Conservation (phyloP, 179 eudicot species). For the Silene noctiflora region DNA sequence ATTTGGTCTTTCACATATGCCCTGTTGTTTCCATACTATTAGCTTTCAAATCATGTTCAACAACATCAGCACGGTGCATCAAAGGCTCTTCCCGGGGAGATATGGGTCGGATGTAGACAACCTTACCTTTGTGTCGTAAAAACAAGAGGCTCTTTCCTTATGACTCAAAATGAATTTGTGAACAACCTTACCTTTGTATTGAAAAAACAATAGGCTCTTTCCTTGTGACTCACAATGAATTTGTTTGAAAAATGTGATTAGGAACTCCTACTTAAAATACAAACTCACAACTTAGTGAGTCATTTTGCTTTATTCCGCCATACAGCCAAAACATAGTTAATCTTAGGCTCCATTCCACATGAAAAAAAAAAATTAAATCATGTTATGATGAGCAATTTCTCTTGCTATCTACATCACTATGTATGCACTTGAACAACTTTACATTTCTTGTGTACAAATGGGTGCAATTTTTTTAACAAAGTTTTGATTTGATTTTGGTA, state of each 20-base stretch:
- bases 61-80: background rate
- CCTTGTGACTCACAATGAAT: background rate
- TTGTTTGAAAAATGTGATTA: background rate
- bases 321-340: background rate
- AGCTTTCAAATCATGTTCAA: background rate
- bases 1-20: background rate
- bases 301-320: background rate
- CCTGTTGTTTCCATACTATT: background rate
- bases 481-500: no score
- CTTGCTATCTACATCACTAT: no score
- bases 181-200: no score
- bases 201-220: background rate
- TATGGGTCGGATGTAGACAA: background rate
- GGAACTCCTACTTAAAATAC: background rate
- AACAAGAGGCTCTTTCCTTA: background rate
- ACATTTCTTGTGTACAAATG: no score
- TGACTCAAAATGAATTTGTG: background rate
- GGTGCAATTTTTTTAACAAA: no score
- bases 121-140: background rate
- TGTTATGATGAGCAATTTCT: background rate
- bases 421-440: no score
- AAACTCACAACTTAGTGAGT: background rate
- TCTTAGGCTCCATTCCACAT: background rate
- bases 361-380: background rate
- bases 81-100: background rate